Evolutionary conservation across 2,329 filamentous ascomycete genomes (phyloP).

Genomic region (Cercospora brassicicola): DNA sequence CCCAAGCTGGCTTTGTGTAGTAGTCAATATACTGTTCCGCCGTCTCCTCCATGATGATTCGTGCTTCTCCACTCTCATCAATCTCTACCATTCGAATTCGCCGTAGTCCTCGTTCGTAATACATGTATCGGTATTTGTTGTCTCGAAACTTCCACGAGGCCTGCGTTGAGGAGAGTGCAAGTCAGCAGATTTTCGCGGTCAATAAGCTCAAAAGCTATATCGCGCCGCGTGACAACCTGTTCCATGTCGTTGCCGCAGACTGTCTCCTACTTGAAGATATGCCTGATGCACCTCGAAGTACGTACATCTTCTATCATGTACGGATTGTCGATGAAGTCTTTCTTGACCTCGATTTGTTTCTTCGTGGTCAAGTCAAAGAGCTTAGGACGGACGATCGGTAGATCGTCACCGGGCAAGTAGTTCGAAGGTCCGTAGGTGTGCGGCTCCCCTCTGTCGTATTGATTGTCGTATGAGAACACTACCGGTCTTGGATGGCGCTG

Average conservation of each 20-base stretch:
- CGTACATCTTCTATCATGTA: constrained; percentile 3
- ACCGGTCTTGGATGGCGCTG: constrained; percentile 7
- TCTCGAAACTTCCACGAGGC: constrained; percentile 4
- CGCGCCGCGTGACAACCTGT: not conserved
- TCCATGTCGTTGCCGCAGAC: not conserved
- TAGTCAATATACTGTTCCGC: constrained; percentile 5
- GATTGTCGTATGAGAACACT: not conserved
- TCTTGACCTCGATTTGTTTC: constrained; percentile 6
- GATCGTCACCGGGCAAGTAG: constrained; percentile 5
- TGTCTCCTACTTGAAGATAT: not conserved
- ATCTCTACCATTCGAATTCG: constrained; percentile 7
- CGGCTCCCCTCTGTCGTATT: not conserved
- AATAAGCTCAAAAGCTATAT: not conserved
- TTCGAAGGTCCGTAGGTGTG: not conserved
- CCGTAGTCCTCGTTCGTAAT: constrained; percentile 5
- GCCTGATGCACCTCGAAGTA: not conserved
- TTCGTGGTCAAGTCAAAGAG: constrained; percentile 14
- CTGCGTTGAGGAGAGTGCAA: not conserved
- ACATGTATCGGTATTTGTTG: constrained; percentile 12
- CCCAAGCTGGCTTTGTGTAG: constrained; percentile 4
- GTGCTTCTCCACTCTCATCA: not conserved
- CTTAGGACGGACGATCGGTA: not conserved
- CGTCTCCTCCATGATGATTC: constrained; percentile 7
- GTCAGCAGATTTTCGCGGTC: not conserved
- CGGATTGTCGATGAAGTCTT: constrained; percentile 6